Evolutionary conservation across 805 yeast genomes (phyloP).

Genomic region (Wickerhamomyces chambardii): DNA sequence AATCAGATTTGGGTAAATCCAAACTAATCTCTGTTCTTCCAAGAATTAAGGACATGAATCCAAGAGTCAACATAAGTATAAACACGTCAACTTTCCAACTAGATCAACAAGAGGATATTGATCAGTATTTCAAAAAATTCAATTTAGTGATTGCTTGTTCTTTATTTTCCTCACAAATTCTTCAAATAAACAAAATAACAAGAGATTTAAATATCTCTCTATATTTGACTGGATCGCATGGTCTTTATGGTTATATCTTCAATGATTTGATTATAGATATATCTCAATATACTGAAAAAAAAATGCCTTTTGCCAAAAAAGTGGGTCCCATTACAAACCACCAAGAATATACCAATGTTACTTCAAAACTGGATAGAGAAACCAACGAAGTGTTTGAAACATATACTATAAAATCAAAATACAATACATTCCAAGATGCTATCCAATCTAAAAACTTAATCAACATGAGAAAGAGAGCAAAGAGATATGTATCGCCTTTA

Average conservation of each 20-base stretch:
- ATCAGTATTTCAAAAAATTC: conserved; percentile 39
- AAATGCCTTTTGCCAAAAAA: conserved; percentile 37
- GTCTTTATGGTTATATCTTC: conserved; percentile 76
- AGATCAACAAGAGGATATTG: conserved; percentile 8
- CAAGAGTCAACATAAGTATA: conserved; percentile 54
- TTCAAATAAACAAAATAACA: conserved; percentile 42
- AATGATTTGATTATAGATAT: conserved; percentile 66
- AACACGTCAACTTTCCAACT: conserved; percentile 22
- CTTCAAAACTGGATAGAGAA: conserved; percentile 20
- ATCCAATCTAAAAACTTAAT: conserved; percentile 18
- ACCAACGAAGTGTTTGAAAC: conserved; percentile 26
- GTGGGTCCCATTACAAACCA: conserved; percentile 37
- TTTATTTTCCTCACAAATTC: conserved; percentile 29
- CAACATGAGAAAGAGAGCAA: conserved; percentile 24
- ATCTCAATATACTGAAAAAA: conserved; percentile 42
- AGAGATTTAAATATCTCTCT: conserved; percentile 54
- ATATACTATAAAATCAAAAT: conserved; percentile 27
- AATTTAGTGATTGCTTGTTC: conserved; percentile 76
- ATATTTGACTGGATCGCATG: conserved; percentile 62
- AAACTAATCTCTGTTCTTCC: conserved; percentile 46
- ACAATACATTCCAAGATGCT: conserved; percentile 25
- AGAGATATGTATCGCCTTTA: conserved; percentile 43
- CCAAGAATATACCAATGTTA: conserved; percentile 32
- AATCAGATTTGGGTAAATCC: conserved; percentile 41
- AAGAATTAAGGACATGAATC: conserved; percentile 67